Conservation (phyloP, 192 early-diverging fungal genomes). For the Irineochytrium annulatum region DNA sequence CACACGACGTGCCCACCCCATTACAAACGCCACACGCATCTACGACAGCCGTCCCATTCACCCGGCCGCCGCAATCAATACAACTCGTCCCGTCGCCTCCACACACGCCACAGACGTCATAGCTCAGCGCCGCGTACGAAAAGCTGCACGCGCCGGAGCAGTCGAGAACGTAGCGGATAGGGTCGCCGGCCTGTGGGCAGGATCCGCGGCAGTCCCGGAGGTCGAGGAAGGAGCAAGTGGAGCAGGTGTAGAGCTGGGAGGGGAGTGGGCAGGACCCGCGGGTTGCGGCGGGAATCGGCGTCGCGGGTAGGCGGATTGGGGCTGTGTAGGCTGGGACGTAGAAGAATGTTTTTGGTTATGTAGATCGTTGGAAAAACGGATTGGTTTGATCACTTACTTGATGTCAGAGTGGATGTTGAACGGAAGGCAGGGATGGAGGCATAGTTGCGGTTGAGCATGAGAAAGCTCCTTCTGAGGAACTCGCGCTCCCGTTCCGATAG, state of each 20-base stretch:
- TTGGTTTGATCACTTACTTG: no score
- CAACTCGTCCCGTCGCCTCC: conserved; percentile 13
- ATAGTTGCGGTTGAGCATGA: no score
- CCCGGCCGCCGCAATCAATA: conserved; percentile 4
- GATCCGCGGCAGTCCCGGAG: conserved; percentile 11
- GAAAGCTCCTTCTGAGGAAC: no score
- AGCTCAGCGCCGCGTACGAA: not conserved
- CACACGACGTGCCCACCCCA: conserved; percentile 15
- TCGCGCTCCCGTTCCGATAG: no score
- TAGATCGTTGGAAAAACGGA: no score
- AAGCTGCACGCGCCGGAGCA: conserved; percentile 8
- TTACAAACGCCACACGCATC: conserved; percentile 16
- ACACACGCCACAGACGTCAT: conserved; percentile 15
- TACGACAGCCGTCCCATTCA: not conserved
- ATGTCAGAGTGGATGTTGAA: no score
- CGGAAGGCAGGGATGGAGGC: no score
- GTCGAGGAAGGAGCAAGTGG: conserved; percentile 5
- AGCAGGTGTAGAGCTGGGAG: conserved; percentile 6
- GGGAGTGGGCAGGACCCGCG: not conserved
- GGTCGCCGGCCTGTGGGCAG: not conserved
- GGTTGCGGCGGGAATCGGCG: no score
- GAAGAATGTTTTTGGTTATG: no score
- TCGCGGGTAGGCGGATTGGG: no score
- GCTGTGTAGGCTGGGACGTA: no score
- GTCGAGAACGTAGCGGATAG: not conserved